phyloP scores from a whole-genome alignment of 225 moss, liverwort and hornwort genomes.

The Physcomitrium patens region DNA sequence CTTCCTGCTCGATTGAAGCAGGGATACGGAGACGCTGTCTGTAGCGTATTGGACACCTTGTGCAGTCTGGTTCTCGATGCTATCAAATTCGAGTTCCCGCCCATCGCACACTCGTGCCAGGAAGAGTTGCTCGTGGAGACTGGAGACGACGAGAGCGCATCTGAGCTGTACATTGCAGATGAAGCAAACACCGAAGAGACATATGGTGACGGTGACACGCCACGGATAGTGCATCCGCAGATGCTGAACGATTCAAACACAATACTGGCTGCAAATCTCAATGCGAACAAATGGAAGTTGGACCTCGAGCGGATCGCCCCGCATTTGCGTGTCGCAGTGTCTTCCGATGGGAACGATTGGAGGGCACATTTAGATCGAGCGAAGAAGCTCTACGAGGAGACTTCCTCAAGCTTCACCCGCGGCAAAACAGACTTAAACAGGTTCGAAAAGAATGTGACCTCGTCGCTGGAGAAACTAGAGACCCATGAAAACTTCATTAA shows the following conservation, averaged over 20 bases:
- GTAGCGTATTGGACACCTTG: slow-evolving; percentile 38
- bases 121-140: not conserved
- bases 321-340: slow-evolving; percentile 25
- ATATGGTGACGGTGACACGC: slow-evolving; percentile 19
- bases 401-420: not conserved
- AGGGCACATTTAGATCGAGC: slow-evolving; percentile 61
- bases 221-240: not conserved
- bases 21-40: slow-evolving; percentile 50
- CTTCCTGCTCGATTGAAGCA: slow-evolving; percentile 66
- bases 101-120: not conserved
- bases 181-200: slow-evolving; percentile 32
- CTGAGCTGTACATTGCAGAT: slow-evolving; percentile 46
- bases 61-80: slow-evolving; percentile 36
- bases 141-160: not conserved
- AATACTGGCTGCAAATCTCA: slow-evolving; percentile 23
- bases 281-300: slow-evolving; percentile 62
- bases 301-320: slow-evolving; percentile 67
- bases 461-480: slow-evolving; percentile 60
- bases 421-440: slow-evolving; percentile 40
- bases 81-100: slow-evolving; percentile 41
- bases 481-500: slow-evolving; percentile 75
- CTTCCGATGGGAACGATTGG: slow-evolving; percentile 65
- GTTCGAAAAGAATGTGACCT: slow-evolving; percentile 41
- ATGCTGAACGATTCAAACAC: not conserved
- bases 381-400: slow-evolving; percentile 40